Base-by-base conservation (phyloP, 2,329 filamentous ascomycete species). In the Aspergillus sclerotialis region DNA sequence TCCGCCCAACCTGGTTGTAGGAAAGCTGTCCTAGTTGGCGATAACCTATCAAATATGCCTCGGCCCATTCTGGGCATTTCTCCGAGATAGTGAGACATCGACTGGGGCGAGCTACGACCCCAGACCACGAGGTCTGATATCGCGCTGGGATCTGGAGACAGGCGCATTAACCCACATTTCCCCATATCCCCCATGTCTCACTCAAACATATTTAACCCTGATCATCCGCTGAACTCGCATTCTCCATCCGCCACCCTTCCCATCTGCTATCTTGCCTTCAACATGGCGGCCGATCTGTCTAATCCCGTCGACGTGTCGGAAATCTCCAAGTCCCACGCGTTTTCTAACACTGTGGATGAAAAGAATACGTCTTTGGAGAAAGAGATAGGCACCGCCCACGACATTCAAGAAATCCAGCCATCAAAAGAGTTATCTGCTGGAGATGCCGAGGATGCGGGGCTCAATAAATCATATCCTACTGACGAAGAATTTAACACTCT, bases 401-500 rank as follows among this genome's bases (percentile, higher is more conserved):
- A 37, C 25, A 42, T 44, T 3, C 23, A 45, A 15, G 39, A 37
- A 29, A n/a, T 43, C 9, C 26, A 24, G 12, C 24, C 33, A 5
- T n/a, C n/a, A n/a, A n/a, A n/a, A n/a, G 15, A 27, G 19, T 23
- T 7, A 6, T 7, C 24, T 12, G 27, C 28, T 4, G 29, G 32
- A 9, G 35, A 35, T 10, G n/a, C n/a, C n/a, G n/a, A n/a, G n/a
- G 36, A 32, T 4, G 41, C 38, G 10, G 33, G 25, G 4, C 11
- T 40, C 2, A 23, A 40, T 16, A 44, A 44, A 24, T 30, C 13
- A 1, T 28, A 36, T 19, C 60, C 63, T 5, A 62, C 50, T 2
- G 45, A 50, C 0, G 59, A 61, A 21, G 62, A 65, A 19, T 17
- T 63, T 21, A 25, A 28, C 4, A 53, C 43, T 5, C 47, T 65